Base-by-base conservation (phyloP, 306 rosid species). In the Erythrophleum fordii region DNA sequence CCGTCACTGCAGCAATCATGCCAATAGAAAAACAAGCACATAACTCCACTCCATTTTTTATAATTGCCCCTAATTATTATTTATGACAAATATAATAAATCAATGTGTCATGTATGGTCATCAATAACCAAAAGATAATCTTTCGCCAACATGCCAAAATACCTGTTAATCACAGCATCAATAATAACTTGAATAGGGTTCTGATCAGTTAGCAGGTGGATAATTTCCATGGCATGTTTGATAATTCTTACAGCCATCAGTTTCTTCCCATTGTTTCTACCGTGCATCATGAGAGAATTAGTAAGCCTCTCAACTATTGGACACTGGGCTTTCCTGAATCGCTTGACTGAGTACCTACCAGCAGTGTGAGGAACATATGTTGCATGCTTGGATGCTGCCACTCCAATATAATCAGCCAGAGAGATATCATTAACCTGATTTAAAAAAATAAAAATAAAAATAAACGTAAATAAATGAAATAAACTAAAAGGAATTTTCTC, bases 291-390 rank as follows among this genome's bases (percentile, higher is more conserved):
- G 48, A 90, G 87, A 1, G 91, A 90, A 81, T 90, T 90, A 1
- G 93, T 90, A 72, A 90, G 90, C 60, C 93, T 88, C 90, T 90
- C 93, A 29, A 90, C 80, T 22, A 90, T 88, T 16, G 93, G 91
- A 66, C 93, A 90, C 76, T 90, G 91, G 0, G 93, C 93, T 31
- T 90, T 90, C 59, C 93, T 80, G 78, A 90, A 90, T 10, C 93
- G 61, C 87, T 87, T 90, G 8, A 72, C 84, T 0, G 93, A 90
- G 73, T 87, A 90, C 52, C 93, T 86, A 2, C 93, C 93, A 53
- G 93, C 91, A 5, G 91, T 90, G 82, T 90, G 93, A 17, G 93
- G 93, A 78, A 90, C 91, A 69, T 84, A 90, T 0, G 93, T 90
- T 0, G 91, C 91, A 26, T 90, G 88, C 81, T 90, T 90, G 0